These are phyloP conservation scores for Glomus cerebriforme DNA, from an alignment of 192 early-diverging fungal genomes.

Conservation along the genomic window DNA sequence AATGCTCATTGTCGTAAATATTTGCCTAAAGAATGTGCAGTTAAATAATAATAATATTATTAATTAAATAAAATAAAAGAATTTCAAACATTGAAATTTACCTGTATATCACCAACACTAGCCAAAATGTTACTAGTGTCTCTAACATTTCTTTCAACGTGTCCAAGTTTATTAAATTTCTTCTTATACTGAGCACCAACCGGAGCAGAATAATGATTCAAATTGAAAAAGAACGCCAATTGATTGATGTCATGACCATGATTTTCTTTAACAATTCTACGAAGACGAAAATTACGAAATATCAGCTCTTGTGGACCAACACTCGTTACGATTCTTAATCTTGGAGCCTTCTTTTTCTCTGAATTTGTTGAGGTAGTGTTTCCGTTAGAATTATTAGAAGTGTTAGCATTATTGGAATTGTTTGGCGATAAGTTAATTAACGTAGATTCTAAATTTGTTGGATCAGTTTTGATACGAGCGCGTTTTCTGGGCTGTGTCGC, in stretches of 20 bases:
- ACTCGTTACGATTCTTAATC: background rate
- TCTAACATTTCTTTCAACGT: constrained; percentile 58
- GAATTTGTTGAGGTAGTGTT: background rate
- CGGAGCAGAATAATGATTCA: constrained; percentile 53
- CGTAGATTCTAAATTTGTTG: no score
- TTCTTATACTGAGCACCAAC: constrained; percentile 57
- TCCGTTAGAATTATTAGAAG: background rate
- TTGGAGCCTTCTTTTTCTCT: background rate
- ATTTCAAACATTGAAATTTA: constrained; percentile 33
- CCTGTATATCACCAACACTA: constrained; percentile 71
- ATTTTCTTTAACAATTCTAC: constrained; percentile 90
- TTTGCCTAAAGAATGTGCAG: constrained; percentile 55
- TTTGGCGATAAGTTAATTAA: background rate
- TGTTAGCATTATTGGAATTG: background rate
- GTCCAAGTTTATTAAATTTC: constrained; percentile 72
- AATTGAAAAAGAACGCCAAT: constrained; percentile 74
- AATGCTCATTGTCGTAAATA: constrained; percentile 92
- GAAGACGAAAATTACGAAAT: constrained; percentile 75
- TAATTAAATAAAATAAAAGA: background rate
- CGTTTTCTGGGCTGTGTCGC: background rate
- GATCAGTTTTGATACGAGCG: no score
- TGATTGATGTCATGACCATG: constrained; percentile 77
- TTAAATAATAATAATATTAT: background rate
- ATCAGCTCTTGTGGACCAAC: constrained; percentile 47
- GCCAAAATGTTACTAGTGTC: constrained; percentile 78